Base-by-base conservation (phyloP, 352 stramenopile species). In the Phytopythium helicoides region DNA sequence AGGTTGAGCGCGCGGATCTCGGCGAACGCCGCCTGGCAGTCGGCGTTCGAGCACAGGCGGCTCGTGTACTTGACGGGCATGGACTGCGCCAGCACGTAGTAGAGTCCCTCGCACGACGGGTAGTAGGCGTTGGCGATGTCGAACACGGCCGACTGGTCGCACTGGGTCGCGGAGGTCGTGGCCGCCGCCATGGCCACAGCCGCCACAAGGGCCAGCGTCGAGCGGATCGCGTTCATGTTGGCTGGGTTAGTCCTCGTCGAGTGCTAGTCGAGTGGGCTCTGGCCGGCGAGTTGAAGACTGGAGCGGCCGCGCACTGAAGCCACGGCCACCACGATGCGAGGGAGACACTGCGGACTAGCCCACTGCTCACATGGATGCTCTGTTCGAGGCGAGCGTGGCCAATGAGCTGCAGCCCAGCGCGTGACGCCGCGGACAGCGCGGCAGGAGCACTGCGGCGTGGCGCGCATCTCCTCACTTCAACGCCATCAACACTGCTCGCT, bases 31-130 rank as follows among this genome's bases (percentile, higher is more conserved):
- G 25, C 31, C 41, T 59, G 45, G 37, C 59, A 63, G 54, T 62
- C 59, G 18, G 41, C 42, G 42, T 63, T 45, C 38, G 41, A 42
- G 37, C 54, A 67, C 19, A 65, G 49, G 14, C 14, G 36, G 31
- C 50, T 57, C 22, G 56, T 68, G 56, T 49, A 62, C 40, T 56
- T 68, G 52, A 65, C 61, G 1, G 61, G 51, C 45, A 64, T 35
- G 19, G 61, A 69, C 45, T 62, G 51, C 22, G 56, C 51, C 40
- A 69, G 47, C 15, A 69, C 50, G 44, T 69, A 62, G 56, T 69
- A 65, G 3, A 69, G 56, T 22, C 60, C 61, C 18, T 50, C 19
- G 28, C 61, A 68, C 22, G 33, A 40, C 16, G 51, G 39, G 26
- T 65, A 68, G 25, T 54, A 46, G 31, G 54, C 31, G 52, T 65